Evolutionary conservation across 208 protist species (phyloP).

Genomic region (Wallacemonas rigidus): DNA sequence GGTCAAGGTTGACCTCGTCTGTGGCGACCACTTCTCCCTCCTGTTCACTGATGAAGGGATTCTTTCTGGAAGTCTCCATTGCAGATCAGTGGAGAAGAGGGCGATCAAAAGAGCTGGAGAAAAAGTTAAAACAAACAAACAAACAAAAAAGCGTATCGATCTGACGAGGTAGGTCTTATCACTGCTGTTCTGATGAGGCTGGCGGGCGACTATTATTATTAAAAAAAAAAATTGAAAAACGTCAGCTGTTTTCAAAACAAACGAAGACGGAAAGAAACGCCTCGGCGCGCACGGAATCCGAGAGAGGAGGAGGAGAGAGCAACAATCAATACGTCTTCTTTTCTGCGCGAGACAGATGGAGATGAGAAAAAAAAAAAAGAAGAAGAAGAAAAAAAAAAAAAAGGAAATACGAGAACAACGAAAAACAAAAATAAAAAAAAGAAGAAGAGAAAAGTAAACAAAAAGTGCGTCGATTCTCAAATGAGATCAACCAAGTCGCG

Average conservation of each 20-base stretch:
- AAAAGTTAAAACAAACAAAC: slow-evolving; percentile 15
- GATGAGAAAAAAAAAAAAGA: not conserved
- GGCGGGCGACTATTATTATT: not conserved
- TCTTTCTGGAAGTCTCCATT: not conserved
- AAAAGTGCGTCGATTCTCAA: too few relatives aligned
- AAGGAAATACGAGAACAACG: not conserved
- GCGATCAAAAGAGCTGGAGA: not conserved
- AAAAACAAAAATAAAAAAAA: slow-evolving; percentile 3
- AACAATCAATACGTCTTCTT: not conserved
- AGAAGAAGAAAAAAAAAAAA: slow-evolving; percentile 2
- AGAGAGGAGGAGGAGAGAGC: not conserved
- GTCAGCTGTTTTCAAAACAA: not conserved
- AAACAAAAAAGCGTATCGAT: not conserved
- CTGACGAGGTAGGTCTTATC: too few relatives aligned
- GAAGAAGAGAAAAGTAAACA: not conserved
- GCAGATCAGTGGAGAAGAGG: not conserved
- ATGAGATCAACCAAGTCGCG: not conserved
- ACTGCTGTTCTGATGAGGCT: too few relatives aligned
- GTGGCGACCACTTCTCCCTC: not conserved
- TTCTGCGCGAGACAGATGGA: not conserved
- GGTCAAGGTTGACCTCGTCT: slow-evolving; percentile 11
- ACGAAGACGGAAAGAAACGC: not conserved
- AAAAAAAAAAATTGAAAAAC: not conserved
- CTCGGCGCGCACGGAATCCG: not conserved
- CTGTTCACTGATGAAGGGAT: not conserved